These are phyloP conservation scores for Trichoderma sp. DNA, from an alignment of 2,329 filamentous ascomycete genomes.

Conservation along the genomic window DNA sequence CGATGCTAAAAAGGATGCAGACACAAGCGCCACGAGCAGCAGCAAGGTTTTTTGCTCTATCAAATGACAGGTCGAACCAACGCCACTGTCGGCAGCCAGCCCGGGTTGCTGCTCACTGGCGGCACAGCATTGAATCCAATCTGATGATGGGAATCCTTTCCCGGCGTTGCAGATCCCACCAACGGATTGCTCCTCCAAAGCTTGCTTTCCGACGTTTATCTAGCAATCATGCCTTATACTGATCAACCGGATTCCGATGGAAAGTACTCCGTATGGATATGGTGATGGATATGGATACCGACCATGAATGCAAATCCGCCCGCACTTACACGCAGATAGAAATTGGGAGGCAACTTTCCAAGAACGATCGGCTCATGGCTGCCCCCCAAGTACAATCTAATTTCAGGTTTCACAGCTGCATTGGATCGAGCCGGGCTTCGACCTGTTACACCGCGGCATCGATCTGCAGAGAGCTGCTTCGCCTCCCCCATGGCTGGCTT, in stretches of 20 bases:
- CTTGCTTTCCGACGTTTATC: background rate
- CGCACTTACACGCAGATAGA: background rate
- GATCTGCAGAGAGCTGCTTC: slow-evolving; percentile 20
- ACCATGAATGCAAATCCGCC: background rate
- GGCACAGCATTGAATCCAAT: background rate
- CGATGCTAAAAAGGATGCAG: slow-evolving; percentile 11
- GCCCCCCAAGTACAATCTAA: background rate
- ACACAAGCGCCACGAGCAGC: background rate
- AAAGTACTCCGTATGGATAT: background rate
- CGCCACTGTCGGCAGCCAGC: slow-evolving; percentile 22
- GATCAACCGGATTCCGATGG: background rate
- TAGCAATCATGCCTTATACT: background rate
- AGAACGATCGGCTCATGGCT: background rate
- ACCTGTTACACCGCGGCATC: slow-evolving; percentile 17
- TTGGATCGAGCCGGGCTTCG: background rate
- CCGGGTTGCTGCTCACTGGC: slow-evolving; percentile 5
- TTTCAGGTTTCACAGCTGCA: background rate
- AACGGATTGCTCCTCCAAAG: background rate
- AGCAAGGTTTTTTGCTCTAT: background rate
- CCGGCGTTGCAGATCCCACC: slow-evolving; percentile 10
- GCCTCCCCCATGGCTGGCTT: slow-evolving; percentile 16
- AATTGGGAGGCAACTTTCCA: background rate
- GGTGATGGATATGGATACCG: background rate
- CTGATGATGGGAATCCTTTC: background rate
- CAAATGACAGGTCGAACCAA: slow-evolving; percentile 21